Evolutionary conservation across 2,329 filamentous ascomycete species (phyloP).

Genomic region (Dothideomycetidae sp.): DNA sequence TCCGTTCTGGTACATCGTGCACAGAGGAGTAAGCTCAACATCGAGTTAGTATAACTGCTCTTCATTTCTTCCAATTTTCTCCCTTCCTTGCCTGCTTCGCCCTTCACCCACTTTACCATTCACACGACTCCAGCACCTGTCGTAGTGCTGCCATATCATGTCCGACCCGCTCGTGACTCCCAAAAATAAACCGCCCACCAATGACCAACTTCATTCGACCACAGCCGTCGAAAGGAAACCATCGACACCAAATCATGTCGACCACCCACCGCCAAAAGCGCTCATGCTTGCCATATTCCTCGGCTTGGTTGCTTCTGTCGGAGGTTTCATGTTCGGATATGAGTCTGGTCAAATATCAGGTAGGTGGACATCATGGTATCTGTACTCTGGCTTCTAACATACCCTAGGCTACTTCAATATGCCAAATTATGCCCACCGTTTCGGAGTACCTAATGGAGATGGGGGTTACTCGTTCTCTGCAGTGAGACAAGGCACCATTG

Average conservation of each 20-base stretch:
- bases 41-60: not conserved
- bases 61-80: not conserved
- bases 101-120: not conserved
- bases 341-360: slow-evolving; percentile 46
- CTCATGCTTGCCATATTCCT: slow-evolving; percentile 36
- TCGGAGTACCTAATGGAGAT: slow-evolving; percentile 33
- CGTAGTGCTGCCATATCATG: not conserved
- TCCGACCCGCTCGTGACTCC: not conserved
- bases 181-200: not conserved
- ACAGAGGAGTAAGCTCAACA: no score
- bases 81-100: not conserved
- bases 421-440: slow-evolving; percentile 41
- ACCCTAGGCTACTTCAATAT: slow-evolving; percentile 26
- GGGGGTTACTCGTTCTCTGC: slow-evolving; percentile 25
- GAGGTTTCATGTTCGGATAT: slow-evolving; percentile 50
- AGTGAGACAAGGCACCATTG: slow-evolving; percentile 26
- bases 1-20: no score
- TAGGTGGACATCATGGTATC: slow-evolving; percentile 27
- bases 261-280: slow-evolving; percentile 15
- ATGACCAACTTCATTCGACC: not conserved
- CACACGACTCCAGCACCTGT: not conserved
- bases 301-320: slow-evolving; percentile 41
- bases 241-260: slow-evolving; percentile 12
- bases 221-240: slow-evolving; percentile 20
- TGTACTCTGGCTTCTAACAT: not conserved